Percentiles rank a stretch among this genome's conserved stretches.
These are phyloP conservation scores for Mucor racemosus DNA, from an alignment of 371 early-diverging fungal species.

Conservation along the genomic window DNA sequence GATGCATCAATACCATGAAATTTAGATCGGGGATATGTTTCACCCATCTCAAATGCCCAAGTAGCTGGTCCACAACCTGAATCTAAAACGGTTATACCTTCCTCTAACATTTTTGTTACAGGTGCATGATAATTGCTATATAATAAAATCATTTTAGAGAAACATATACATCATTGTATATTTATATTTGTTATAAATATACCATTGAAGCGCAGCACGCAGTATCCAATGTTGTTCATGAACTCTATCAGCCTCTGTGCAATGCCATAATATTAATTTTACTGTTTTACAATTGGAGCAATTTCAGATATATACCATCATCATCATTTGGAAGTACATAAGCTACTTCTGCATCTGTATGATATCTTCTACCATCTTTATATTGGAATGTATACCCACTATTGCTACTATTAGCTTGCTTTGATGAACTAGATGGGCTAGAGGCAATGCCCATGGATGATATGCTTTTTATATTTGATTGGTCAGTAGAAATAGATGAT, in stretches of 20 bases:
- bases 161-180: neutral
- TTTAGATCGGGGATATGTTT: constrained; percentile 19
- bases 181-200: neutral
- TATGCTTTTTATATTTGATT: neutral
- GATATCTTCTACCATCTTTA: constrained; percentile 52
- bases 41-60: constrained; percentile 31
- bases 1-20: constrained; percentile 51
- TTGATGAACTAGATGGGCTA: constrained; percentile 2
- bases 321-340: constrained; percentile 61
- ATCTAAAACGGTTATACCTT: constrained; percentile 30
- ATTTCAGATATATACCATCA: constrained; percentile 28
- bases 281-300: neutral
- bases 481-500: neutral
- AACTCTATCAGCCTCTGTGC: constrained; percentile 25
- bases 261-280: neutral
- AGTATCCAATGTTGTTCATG: constrained; percentile 36
- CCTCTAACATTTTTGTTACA: constrained; percentile 14
- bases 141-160: neutral
- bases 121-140: constrained; percentile 30
- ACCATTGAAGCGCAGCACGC: constrained; percentile 22
- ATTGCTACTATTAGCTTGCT: neutral
- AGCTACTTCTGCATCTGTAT: constrained; percentile 45
- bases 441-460: neutral
- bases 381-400: constrained; percentile 30
- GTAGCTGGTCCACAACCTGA: constrained; percentile 35